Base-by-base conservation (phyloP, 2,329 filamentous ascomycete species). In the Apiospora koreana region DNA sequence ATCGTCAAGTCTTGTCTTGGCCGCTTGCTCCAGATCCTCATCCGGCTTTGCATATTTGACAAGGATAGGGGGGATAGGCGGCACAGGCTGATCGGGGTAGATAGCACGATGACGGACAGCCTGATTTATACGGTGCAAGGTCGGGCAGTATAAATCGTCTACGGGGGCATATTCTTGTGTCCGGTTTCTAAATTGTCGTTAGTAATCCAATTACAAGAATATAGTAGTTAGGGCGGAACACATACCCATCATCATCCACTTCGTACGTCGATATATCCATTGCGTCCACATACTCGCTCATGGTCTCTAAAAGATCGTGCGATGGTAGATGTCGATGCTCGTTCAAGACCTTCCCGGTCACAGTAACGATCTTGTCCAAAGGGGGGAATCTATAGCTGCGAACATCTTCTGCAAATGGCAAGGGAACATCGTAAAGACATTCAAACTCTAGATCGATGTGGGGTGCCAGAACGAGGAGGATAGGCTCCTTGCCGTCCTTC, bases 381-480 rank as follows among this genome's bases (percentile, higher is more conserved):
- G 95, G 94, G 7, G 96, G 94, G 74, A 99, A 99, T 70, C 91
- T 92, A 79, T 98, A 98, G n/a, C 87, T 87, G 45, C 96, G 89
- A 65, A 98, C 86, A 77, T 99, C 96, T 83, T 99, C 96, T 2
- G 94, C 92, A 77, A 98, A 99, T 0, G 96, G 96, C 7, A 98
- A 85, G 45, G 96, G 94, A 1, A 97, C 88, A 77, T 99, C 96
- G 73, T 97, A 91, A 1, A 99, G 86, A 75, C 93, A 95, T 79
- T 98, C 95, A 73, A 93, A 89, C 35, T 93, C 91, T 2, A 87
- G 85, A 72, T 97, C 93, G 71, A 97, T 90, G 25, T 89, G 88
- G 2, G 96, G 96, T 6, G 93, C 91, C 58, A 99, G 86, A 18
- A 98, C 85, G 0, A 97, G 82, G 21, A 98, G 83, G 41, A 89